Evolutionary conservation across 1,284 basidiomycete species (phyloP).

Genomic region (Fereydounia khargensis): DNA sequence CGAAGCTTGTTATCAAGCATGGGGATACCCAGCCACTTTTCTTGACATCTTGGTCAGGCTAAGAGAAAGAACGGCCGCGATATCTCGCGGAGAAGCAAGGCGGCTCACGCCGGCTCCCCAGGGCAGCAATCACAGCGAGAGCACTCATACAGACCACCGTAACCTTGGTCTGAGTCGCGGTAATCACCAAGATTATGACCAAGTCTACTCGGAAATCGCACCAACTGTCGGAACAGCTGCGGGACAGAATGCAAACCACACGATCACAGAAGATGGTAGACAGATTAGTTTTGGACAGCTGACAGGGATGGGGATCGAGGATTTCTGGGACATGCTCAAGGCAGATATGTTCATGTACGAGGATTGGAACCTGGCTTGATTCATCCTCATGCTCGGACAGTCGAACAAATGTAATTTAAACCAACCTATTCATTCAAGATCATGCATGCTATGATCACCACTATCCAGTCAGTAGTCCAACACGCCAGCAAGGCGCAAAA

Average conservation of each 20-base stretch:
- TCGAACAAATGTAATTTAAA: too few species aligned
- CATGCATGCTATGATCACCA: too few species aligned
- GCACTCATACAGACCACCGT: too few species aligned
- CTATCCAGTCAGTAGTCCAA: slow-evolving; percentile 4
- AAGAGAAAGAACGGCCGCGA: slow-evolving; percentile 1
- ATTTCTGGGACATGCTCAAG: slow-evolving; percentile 8
- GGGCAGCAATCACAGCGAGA: not conserved
- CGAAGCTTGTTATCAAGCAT: slow-evolving; percentile 2
- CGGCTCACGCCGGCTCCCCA: not conserved
- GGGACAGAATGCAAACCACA: not conserved
- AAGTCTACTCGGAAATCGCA: too few species aligned
- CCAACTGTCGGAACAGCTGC: not conserved
- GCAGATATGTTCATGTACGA: slow-evolving; percentile 10
- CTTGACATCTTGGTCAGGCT: slow-evolving; percentile 2
- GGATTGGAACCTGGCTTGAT: too few species aligned
- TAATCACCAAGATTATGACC: not conserved
- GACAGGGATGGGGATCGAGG: slow-evolving; percentile 5
- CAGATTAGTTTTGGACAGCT: slow-evolving; percentile 1
- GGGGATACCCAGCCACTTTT: slow-evolving; percentile 2
- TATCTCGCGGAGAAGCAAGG: slow-evolving; percentile 1
- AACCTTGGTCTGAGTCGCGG: too few species aligned
- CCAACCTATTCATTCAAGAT: too few species aligned
- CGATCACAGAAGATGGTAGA: not conserved
- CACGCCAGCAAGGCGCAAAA: slow-evolving; percentile 5
- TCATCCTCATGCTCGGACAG: too few species aligned